Percentiles rank a stretch among this genome's conserved stretches.
phyloP scores from a whole-genome alignment of 1,284 basidiomycete species.

The Moesziomyces sp. region DNA sequence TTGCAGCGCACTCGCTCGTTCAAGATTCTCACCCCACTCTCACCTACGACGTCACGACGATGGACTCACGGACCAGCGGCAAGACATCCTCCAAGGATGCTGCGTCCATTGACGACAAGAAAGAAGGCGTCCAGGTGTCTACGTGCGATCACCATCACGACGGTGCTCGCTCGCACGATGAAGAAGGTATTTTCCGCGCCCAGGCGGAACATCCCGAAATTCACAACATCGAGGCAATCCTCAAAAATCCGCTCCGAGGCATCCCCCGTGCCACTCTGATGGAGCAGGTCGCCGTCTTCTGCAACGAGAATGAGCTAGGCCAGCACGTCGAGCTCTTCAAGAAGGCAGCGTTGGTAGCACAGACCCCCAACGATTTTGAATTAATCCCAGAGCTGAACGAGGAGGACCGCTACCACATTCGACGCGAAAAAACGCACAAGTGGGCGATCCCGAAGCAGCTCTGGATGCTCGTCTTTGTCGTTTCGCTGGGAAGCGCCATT shows the following conservation, averaged over 20 bases:
- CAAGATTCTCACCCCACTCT: neutral
- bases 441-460: constrained; percentile 63
- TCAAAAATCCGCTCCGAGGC: constrained; percentile 7
- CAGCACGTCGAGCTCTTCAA: constrained; percentile 33
- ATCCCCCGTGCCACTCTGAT: constrained; percentile 1
- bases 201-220: neutral
- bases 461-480: constrained; percentile 74
- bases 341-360: constrained; percentile 54
- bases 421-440: constrained; percentile 73
- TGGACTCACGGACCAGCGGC: constrained; percentile 2
- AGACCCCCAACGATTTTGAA: constrained; percentile 70
- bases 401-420: constrained; percentile 72
- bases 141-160: constrained; percentile 1
- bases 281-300: constrained; percentile 1
- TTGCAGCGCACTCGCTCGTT: too few relatives aligned
- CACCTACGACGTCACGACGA: neutral
- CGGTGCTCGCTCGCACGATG: neutral
- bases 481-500: constrained; percentile 76
- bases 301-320: constrained; percentile 31
- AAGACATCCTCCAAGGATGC: constrained; percentile 1
- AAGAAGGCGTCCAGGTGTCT: constrained; percentile 1
- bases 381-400: constrained; percentile 72
- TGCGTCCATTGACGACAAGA: neutral
- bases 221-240: constrained; percentile 5
- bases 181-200: constrained; percentile 1